Evolutionary conservation across 768 basidiomycete genomes (phyloP).

Genomic region (Rhizopogon vinicolor): DNA sequence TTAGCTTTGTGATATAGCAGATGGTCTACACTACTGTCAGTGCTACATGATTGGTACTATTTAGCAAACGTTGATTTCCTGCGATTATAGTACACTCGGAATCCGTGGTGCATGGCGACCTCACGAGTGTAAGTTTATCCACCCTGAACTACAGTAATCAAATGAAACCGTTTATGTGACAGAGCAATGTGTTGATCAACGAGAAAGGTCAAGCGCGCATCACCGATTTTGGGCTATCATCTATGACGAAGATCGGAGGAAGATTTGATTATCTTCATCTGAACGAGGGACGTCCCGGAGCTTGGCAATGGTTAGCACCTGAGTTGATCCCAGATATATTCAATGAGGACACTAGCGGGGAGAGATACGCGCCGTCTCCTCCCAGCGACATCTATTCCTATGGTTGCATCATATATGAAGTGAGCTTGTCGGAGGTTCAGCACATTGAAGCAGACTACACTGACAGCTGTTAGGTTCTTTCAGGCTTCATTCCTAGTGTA

Average conservation of each 20-base stretch:
- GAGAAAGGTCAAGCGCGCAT: neutral
- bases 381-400: neutral
- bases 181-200: neutral
- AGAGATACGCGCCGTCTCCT: neutral
- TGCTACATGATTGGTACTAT: neutral
- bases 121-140: neutral
- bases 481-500: neutral
- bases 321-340: neutral
- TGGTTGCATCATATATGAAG: neutral
- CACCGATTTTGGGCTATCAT: neutral
- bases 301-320: neutral
- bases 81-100: neutral
- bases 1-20: neutral
- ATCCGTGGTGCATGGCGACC: slow-evolving; percentile 1
- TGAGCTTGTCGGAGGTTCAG: neutral
- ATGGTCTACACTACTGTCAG: neutral
- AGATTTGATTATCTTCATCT: neutral
- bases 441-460: neutral
- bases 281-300: neutral
- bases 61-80: neutral
- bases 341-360: too few relatives aligned
- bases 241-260: neutral
- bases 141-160: neutral
- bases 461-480: neutral
- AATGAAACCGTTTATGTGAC: neutral